Percentiles rank a stretch among this genome's conserved stretches.
Evolutionary conservation across 2,329 filamentous ascomycete species (phyloP).

Genomic region (Fusarium austroafricanum): DNA sequence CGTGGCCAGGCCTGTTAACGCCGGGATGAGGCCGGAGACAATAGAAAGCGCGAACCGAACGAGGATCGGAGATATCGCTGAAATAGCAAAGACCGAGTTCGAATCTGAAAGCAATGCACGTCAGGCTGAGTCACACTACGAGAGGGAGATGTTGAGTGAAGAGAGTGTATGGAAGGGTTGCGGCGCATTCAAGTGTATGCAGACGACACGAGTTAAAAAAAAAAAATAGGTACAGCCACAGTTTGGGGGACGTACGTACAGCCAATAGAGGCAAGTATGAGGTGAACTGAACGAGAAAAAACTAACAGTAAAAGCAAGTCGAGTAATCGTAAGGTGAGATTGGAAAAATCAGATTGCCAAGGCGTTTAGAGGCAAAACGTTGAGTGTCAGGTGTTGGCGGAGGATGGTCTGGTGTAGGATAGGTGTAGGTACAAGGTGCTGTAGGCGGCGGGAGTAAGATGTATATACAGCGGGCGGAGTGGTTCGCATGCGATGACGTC

Average conservation of each 20-base stretch:
- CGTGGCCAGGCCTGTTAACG: constrained; percentile 41
- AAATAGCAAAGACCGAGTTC: constrained; percentile 33
- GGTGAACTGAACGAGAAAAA: constrained; percentile 6
- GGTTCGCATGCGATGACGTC: constrained; percentile 35
- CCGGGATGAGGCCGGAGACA: constrained; percentile 41
- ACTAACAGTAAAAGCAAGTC: constrained; percentile 34
- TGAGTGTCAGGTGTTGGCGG: constrained; percentile 24
- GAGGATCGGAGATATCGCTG: constrained; percentile 42
- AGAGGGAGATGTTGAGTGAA: constrained; percentile 22
- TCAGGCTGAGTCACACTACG: constrained; percentile 38
- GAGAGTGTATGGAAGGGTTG: constrained; percentile 26
- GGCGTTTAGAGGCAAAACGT: constrained; percentile 42
- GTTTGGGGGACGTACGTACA: constrained; percentile 9
- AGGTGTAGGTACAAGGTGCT: constrained; percentile 1
- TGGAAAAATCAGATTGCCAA: constrained; percentile 39
- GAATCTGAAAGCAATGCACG: constrained; percentile 38
- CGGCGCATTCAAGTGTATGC: constrained; percentile 41
- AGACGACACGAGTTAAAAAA: constrained; percentile 28
- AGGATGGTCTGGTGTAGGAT: constrained; percentile 28
- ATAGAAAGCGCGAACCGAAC: constrained; percentile 35
- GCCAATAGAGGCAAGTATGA: constrained; percentile 2
- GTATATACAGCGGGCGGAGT: constrained; percentile 13
- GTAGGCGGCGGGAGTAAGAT: constrained; percentile 10
- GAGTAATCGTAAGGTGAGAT: constrained; percentile 17
- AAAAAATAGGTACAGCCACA: constrained; percentile 33